Evolutionary conservation across 2,329 filamentous ascomycete species (phyloP).

Genomic region (Tolypocladium ovalisporum): DNA sequence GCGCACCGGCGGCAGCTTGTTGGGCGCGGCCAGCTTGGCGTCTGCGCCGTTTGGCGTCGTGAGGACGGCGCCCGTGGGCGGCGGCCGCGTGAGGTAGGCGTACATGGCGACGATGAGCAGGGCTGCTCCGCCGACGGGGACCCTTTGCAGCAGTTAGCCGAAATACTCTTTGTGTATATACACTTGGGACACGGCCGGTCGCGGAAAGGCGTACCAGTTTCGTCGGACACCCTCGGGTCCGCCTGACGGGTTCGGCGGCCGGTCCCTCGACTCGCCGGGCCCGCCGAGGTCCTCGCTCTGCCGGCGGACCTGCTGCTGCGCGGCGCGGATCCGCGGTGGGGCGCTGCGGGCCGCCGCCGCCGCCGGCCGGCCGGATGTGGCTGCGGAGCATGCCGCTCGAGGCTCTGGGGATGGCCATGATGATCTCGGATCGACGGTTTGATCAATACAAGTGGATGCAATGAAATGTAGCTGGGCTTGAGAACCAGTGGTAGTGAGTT

Average conservation of each 20-base stretch:
- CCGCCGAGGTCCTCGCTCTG: constrained; percentile 18
- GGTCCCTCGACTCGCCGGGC: constrained; percentile 20
- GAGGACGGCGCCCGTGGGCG: constrained; percentile 3
- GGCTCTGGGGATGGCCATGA: constrained; percentile 6
- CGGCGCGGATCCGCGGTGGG: neutral
- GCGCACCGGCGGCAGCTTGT: neutral
- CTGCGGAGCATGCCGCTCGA: constrained; percentile 5
- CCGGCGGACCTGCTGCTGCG: constrained; percentile 6
- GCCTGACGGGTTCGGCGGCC: constrained; percentile 12
- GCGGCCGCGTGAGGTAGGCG: constrained; percentile 15
- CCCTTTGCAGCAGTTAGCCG: constrained; percentile 10
- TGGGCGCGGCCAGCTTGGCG: neutral
- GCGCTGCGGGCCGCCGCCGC: constrained; percentile 3
- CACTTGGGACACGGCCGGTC: too few relatives aligned
- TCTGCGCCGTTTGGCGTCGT: neutral
- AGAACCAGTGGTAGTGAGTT: neutral
- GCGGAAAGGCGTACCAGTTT: constrained; percentile 17
- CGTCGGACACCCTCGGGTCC: constrained; percentile 17
- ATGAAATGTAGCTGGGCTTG: neutral
- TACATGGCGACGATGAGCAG: constrained; percentile 13
- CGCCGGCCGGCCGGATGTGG: constrained; percentile 6
- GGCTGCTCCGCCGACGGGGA: constrained; percentile 16
- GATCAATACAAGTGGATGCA: neutral
- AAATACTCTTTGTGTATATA: too few relatives aligned
- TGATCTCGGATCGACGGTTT: neutral